Evolutionary conservation across 352 stramenopile genomes (phyloP).

Genomic region (Phytophthora pisi): DNA sequence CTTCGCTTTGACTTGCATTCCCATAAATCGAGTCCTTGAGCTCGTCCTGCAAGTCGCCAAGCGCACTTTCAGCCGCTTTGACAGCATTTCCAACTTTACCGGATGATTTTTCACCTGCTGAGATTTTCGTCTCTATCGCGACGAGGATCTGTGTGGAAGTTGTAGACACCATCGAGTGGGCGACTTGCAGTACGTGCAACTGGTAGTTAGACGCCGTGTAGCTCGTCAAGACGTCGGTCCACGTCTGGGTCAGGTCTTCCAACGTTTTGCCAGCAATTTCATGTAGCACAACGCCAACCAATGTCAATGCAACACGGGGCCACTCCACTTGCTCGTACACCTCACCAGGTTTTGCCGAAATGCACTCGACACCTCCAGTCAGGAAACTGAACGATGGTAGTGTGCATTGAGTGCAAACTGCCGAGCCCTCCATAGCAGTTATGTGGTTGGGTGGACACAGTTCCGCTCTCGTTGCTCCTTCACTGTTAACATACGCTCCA

Average conservation of each 20-base stretch:
- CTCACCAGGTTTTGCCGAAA: slow-evolving; percentile 37
- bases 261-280: slow-evolving; percentile 14
- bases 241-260: slow-evolving; percentile 22
- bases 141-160: slow-evolving; percentile 24
- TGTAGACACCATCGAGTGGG: neutral
- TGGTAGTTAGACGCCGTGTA: slow-evolving; percentile 17
- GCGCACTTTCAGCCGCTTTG: slow-evolving; percentile 17
- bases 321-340: slow-evolving; percentile 50
- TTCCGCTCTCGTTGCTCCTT: slow-evolving; percentile 34
- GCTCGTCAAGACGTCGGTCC: slow-evolving; percentile 28
- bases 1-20: slow-evolving; percentile 1
- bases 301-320: slow-evolving; percentile 31
- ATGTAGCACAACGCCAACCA: slow-evolving; percentile 23
- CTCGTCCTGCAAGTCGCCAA: slow-evolving; percentile 24
- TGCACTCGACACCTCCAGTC: slow-evolving; percentile 38
- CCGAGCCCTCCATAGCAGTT: slow-evolving; percentile 25
- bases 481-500: slow-evolving; percentile 43
- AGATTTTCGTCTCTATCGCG: slow-evolving; percentile 31
- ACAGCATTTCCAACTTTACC: slow-evolving; percentile 9
- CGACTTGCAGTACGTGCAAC: slow-evolving; percentile 40
- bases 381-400: slow-evolving; percentile 39
- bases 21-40: slow-evolving; percentile 10
- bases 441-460: slow-evolving; percentile 40
- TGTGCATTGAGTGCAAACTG: slow-evolving; percentile 38
- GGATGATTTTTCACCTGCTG: neutral